Evolutionary conservation across 306 rosid genomes (phyloP), one percentile per base, ranked within the genome.

Genomic region (Cyclanthera cordifolia): DNA sequence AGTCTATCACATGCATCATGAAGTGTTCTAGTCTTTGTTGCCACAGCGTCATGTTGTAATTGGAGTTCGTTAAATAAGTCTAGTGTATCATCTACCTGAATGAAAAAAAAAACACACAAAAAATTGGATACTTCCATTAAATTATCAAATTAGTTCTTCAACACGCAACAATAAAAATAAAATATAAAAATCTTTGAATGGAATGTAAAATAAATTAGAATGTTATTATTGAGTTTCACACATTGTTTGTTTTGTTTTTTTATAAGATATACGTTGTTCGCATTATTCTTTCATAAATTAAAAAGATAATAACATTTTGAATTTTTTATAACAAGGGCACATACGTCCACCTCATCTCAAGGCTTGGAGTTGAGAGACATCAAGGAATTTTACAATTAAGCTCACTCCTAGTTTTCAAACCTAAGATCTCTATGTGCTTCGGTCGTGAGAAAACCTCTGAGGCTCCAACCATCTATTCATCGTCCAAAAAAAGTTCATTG

Each of bases 1-100:
- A 94, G 64, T 71, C 95, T 78, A 43, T 94, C 99, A 59, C 97
- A 94, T 6, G 99, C 99, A 79, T 90, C 99, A 70, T 94, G 99
- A 65, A 94, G 97, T 1, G 99, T 94, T 84, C 87, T 90, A 47
- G 99, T 94, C 90, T 90, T 94, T 20, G 91, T 90, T 70, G 97
- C 95, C 25, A 94, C 97, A 34, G 97, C 97, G 72, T 88, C 91
- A 82, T 94, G 99, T 81, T 94, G 96, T 83, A 85, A 72, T 59
- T 94, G 97, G 48, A 94, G 78, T 30, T 88, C 97, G 23, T 87
- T 86, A 79, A 90, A 90, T 67, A 86, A 81, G 74, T 83, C 96
- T 16, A 90, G 66, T 8, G 99, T 90, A 67, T 85, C 96, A 75
- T 90, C 97, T 53, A 94, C 97, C 99, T 94, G 87, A 82, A 79